Evolutionary conservation across 495 filamentous ascomycete species (phyloP).

Genomic region (Jackrogersella minutella): DNA sequence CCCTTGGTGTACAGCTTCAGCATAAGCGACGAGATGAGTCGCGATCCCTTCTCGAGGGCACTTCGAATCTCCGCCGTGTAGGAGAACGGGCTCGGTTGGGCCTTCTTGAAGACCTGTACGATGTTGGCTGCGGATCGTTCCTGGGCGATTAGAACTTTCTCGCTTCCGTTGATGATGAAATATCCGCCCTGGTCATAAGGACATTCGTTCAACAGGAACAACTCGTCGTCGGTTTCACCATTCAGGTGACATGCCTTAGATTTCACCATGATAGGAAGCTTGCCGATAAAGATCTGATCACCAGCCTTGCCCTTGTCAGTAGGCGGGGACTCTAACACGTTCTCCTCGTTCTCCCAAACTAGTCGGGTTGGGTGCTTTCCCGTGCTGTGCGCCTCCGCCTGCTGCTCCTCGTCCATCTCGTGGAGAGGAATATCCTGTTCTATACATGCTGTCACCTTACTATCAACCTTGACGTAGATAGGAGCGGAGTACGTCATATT

Average conservation of each 20-base stretch:
- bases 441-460: slow-evolving; percentile 79
- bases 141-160: slow-evolving; percentile 98
- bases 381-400: slow-evolving; percentile 54
- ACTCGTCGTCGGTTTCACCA: slow-evolving; percentile 76
- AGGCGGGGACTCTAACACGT: slow-evolving; percentile 41
- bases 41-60: slow-evolving; percentile 93
- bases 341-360: slow-evolving; percentile 65
- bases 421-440: slow-evolving; percentile 72
- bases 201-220: slow-evolving; percentile 91
- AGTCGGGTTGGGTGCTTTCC: slow-evolving; percentile 62
- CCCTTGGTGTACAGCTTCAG: slow-evolving; percentile 88
- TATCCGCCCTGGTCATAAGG: slow-evolving; percentile 98
- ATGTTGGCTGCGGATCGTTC: slow-evolving; percentile 98
- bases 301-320: slow-evolving; percentile 51
- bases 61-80: slow-evolving; percentile 96
- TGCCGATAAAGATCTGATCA: slow-evolving; percentile 78
- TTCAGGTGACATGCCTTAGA: slow-evolving; percentile 90
- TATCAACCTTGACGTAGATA: slow-evolving; percentile 83
- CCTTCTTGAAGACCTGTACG: slow-evolving; percentile 98
- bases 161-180: slow-evolving; percentile 99
- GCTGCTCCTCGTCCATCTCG: slow-evolving; percentile 69
- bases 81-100: slow-evolving; percentile 82
- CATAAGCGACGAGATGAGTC: slow-evolving; percentile 87
- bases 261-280: slow-evolving; percentile 97
- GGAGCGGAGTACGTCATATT: slow-evolving; percentile 95